phyloP scores from a whole-genome alignment of 2,329 filamentous ascomycete species.

The Fusarium begoniae region DNA sequence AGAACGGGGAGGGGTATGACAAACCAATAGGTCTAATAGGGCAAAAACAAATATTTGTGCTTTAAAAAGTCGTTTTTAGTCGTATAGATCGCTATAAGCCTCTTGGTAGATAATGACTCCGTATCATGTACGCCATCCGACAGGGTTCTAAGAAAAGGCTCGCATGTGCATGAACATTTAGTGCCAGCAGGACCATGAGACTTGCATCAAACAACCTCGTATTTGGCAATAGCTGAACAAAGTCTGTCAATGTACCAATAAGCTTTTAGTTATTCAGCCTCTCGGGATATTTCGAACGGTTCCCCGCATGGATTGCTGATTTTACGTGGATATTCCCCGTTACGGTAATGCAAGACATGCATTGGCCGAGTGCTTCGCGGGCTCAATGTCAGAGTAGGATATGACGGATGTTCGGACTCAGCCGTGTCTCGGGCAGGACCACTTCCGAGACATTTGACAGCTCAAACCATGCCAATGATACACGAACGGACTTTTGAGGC shows the following conservation, averaged over 20 bases:
- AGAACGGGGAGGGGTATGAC: rapidly evolving
- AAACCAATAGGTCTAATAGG: rapidly evolving
- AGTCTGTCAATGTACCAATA: not conserved
- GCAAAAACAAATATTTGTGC: rapidly evolving
- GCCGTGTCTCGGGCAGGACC: not conserved
- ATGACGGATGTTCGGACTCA: no score
- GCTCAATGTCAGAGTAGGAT: not conserved
- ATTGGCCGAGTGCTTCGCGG: rapidly evolving
- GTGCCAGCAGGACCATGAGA: not conserved
- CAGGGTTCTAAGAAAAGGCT: not conserved
- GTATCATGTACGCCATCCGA: not conserved
- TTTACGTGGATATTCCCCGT: rapidly evolving
- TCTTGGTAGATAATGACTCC: rapidly evolving
- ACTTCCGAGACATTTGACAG: not conserved
- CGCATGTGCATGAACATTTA: not conserved
- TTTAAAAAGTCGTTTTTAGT: rapidly evolving
- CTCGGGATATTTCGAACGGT: not conserved
- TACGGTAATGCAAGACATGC: not conserved
- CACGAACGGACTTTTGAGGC: no score
- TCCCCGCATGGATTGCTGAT: not conserved
- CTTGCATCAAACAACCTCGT: no score
- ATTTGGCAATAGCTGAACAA: not conserved
- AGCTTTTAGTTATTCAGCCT: not conserved
- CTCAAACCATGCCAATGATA: rapidly evolving
- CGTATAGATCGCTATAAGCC: rapidly evolving